Evolutionary conservation across 176 grass and related monocot species (phyloP).

Genomic region (Zoysia japonica): DNA sequence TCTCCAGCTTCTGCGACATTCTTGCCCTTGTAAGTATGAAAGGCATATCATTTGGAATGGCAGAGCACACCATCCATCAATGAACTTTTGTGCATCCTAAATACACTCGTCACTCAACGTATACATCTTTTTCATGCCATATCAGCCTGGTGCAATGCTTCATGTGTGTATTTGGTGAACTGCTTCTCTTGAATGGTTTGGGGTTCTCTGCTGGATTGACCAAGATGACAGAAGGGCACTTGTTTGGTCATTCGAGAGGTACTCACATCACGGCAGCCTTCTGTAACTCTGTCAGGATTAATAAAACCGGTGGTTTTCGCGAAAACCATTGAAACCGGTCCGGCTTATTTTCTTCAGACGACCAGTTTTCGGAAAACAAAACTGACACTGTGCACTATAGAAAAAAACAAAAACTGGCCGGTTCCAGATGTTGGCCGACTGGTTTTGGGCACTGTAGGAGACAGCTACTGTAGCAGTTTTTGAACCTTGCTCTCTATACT

Average conservation of each 20-base stretch:
- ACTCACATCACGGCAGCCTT: not conserved
- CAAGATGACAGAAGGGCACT: constrained; percentile 67
- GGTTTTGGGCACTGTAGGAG: too few relatives aligned
- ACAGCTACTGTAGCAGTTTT: too few relatives aligned
- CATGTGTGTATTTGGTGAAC: constrained; percentile 46
- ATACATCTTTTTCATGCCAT: not conserved
- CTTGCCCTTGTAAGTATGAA: constrained; percentile 67
- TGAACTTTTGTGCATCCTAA: constrained; percentile 6
- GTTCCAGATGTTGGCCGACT: too few relatives aligned
- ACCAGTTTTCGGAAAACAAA: too few relatives aligned
- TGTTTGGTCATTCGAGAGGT: constrained; percentile 83
- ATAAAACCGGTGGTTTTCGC: too few relatives aligned
- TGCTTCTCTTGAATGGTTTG: constrained; percentile 58
- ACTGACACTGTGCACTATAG: too few relatives aligned
- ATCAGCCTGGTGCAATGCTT: constrained; percentile 45
- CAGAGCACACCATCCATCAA: not conserved
- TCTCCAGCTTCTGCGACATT: constrained; percentile 65
- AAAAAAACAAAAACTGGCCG: too few relatives aligned
- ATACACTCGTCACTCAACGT: constrained; percentile 10
- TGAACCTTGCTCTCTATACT: not conserved
- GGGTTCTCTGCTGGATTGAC: constrained; percentile 68
- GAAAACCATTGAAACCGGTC: too few relatives aligned
- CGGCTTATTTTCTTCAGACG: too few relatives aligned
- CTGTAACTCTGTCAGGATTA: not conserved
- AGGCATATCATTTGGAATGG: not conserved